These are phyloP conservation scores for Fusarium pininemorale DNA, from an alignment of 2,329 filamentous ascomycete genomes.

Conservation along the genomic window DNA sequence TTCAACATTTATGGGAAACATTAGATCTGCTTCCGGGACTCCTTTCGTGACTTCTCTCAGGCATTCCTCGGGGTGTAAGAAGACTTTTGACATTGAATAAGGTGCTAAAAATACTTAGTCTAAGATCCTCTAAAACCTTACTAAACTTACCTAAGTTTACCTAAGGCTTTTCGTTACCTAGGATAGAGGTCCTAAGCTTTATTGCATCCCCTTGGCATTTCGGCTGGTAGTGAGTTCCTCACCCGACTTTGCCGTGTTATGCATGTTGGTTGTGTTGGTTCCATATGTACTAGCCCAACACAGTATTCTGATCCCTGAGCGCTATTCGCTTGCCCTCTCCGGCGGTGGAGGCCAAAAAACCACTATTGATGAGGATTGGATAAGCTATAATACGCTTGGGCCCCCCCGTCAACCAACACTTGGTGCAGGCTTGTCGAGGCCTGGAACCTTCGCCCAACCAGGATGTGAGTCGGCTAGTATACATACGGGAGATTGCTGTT, in stretches of 20 bases:
- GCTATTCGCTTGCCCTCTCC: neutral
- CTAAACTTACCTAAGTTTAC: too few species aligned
- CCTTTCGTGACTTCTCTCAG: neutral
- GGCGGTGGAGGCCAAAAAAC: accelerated
- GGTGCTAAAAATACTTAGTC: too few species aligned
- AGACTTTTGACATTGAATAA: too few species aligned
- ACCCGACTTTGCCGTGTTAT: neutral
- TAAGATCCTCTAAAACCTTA: too few species aligned
- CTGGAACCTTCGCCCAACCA: too few species aligned
- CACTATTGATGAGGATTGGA: neutral
- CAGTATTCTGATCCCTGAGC: neutral
- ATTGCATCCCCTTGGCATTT: too few species aligned
- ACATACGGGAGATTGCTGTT: neutral
- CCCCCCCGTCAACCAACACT: too few species aligned
- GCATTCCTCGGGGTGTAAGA: too few species aligned
- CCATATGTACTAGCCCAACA: neutral
- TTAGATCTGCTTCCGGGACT: neutral
- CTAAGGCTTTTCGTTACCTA: too few species aligned
- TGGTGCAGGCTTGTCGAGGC: too few species aligned
- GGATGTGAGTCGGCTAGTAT: too few species aligned
- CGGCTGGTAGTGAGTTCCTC: neutral
- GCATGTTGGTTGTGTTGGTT: neutral
- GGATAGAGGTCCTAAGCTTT: too few species aligned
- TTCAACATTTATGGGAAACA: accelerated
- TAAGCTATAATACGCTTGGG: neutral